phyloP scores from a whole-genome alignment of 2,329 filamentous ascomycete species.

The Orbilia blumenaviensis region DNA sequence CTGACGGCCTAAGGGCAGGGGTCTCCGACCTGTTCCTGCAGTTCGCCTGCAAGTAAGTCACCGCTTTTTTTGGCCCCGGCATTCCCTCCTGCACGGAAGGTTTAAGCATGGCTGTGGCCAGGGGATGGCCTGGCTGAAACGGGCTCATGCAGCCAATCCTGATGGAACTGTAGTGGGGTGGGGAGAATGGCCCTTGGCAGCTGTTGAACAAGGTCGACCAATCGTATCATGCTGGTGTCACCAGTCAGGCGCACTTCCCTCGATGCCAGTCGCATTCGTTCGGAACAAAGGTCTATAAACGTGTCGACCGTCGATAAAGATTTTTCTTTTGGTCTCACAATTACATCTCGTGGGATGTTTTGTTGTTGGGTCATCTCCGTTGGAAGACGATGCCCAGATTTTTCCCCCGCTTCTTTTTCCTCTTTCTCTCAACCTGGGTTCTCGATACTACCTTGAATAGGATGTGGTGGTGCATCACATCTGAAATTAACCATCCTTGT shows the following conservation, averaged over 20 bases:
- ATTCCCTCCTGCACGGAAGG: slow-evolving; percentile 45
- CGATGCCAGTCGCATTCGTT: slow-evolving; percentile 5
- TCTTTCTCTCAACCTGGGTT: background rate
- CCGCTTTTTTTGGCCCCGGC: slow-evolving; percentile 34
- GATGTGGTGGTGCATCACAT: slow-evolving; percentile 42
- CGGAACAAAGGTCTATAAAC: slow-evolving; percentile 22
- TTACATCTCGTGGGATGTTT: background rate
- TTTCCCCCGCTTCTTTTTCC: background rate
- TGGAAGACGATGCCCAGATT: slow-evolving; percentile 1
- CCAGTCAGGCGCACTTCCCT: slow-evolving; percentile 31
- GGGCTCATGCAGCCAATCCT: slow-evolving; percentile 53
- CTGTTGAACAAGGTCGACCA: slow-evolving; percentile 19
- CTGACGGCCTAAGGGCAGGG: slow-evolving; percentile 49
- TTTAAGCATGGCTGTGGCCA: slow-evolving; percentile 49
- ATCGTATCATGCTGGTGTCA: slow-evolving; percentile 45
- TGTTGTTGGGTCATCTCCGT: slow-evolving; percentile 18
- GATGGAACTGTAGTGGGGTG: slow-evolving; percentile 36
- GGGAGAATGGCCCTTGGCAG: slow-evolving; percentile 40
- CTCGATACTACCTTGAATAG: background rate
- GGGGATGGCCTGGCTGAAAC: slow-evolving; percentile 51
- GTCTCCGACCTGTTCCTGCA: slow-evolving; percentile 52
- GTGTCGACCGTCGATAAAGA: slow-evolving; percentile 8
- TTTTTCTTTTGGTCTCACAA: slow-evolving; percentile 20
- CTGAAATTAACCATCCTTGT: slow-evolving; percentile 48
- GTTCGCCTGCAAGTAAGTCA: slow-evolving; percentile 51